Evolutionary conservation across 768 basidiomycete species (phyloP).

Genomic region (Naganishia vaughanmartiniae): DNA sequence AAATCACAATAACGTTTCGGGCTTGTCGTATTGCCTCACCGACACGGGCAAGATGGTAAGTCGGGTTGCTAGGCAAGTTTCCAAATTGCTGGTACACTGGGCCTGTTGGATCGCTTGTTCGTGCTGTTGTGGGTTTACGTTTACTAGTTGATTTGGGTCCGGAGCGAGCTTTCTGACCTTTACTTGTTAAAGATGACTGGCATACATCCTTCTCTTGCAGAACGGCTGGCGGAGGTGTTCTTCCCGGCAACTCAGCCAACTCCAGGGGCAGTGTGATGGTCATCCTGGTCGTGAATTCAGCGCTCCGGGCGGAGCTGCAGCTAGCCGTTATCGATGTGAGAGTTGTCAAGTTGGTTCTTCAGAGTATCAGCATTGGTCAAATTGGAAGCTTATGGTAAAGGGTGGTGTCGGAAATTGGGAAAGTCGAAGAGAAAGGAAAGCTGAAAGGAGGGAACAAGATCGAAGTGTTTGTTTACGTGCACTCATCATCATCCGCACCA

Average conservation of each 20-base stretch:
- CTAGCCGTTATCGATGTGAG: neutral
- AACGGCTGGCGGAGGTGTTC: neutral
- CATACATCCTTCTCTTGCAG: neutral
- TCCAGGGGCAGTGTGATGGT: slow-evolving; percentile 27
- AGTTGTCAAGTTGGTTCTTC: neutral
- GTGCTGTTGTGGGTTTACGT: neutral
- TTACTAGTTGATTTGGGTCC: neutral
- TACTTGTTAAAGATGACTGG: neutral
- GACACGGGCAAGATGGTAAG: slow-evolving; percentile 25
- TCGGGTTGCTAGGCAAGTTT: slow-evolving; percentile 22
- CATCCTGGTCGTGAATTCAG: neutral
- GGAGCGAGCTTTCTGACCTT: neutral
- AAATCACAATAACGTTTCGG: slow-evolving; percentile 30
- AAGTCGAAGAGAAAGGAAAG: neutral
- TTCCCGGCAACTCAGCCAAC: slow-evolving; percentile 2
- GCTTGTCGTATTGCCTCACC: slow-evolving; percentile 30
- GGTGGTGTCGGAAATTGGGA: neutral
- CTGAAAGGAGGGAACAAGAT: neutral
- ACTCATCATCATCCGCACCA: neutral
- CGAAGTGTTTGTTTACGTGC: neutral
- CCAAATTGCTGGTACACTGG: slow-evolving; percentile 25
- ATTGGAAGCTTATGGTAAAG: neutral
- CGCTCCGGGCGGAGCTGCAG: neutral
- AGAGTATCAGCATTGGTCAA: neutral
- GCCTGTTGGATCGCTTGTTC: neutral